phyloP scores from a whole-genome alignment of 192 early-diverging fungal species.

The Coemansia reversa region DNA sequence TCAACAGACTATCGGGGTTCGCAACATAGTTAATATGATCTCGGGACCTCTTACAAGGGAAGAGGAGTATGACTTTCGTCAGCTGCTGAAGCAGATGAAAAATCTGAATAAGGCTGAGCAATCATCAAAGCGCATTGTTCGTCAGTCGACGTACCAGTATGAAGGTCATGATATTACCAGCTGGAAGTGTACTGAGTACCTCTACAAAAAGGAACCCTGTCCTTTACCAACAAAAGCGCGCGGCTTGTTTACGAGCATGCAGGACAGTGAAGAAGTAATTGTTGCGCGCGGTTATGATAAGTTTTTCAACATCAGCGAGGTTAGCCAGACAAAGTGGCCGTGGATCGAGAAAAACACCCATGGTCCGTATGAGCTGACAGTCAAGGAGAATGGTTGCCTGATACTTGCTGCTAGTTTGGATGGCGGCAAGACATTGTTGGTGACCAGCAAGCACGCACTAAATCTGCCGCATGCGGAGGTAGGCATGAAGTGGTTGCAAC shows the following conservation, averaged over 20 bases:
- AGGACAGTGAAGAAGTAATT: constrained; percentile 52
- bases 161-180: constrained; percentile 30
- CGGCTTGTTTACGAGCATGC: constrained; percentile 70
- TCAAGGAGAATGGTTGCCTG: constrained; percentile 98
- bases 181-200: constrained; percentile 71
- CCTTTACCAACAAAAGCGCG: constrained; percentile 74
- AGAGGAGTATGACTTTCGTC: constrained; percentile 25
- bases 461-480: constrained; percentile 58
- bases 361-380: constrained; percentile 87
- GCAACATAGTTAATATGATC: neutral
- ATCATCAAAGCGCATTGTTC: constrained; percentile 38
- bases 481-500: constrained; percentile 71
- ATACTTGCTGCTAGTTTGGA: constrained; percentile 76
- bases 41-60: constrained; percentile 20
- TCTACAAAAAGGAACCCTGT: constrained; percentile 64
- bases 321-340: constrained; percentile 59
- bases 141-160: constrained; percentile 29
- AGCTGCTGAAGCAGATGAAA: constrained; percentile 36
- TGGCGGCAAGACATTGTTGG: constrained; percentile 62
- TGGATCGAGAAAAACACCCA: constrained; percentile 61
- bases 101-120: constrained; percentile 11
- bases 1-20: constrained; percentile 5
- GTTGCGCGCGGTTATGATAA: constrained; percentile 94
- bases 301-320: constrained; percentile 87
- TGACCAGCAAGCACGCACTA: constrained; percentile 85